Evolutionary conservation across 208 protist genomes (phyloP).

Genomic region (Acanthamoeba lenticulata): DNA sequence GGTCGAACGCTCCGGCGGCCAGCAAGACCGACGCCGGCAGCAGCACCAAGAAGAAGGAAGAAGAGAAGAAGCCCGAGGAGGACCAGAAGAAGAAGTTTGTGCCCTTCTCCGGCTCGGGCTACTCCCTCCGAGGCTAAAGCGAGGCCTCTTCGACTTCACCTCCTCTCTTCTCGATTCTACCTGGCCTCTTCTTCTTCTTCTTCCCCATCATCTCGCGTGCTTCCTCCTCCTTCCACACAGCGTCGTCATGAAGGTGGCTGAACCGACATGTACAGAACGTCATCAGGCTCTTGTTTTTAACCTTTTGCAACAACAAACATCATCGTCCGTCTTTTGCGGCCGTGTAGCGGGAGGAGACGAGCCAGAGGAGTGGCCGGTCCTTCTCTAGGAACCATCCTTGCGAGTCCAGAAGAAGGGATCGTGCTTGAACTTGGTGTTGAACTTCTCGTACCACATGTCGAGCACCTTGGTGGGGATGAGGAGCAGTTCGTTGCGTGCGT

Average conservation of each 20-base stretch:
- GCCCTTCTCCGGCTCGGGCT: constrained; percentile 39
- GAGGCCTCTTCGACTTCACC: background rate
- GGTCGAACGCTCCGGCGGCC: background rate
- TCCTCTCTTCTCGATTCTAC: too few relatives aligned
- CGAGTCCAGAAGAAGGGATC: constrained; percentile 64
- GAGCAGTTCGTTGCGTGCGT: constrained; percentile 31
- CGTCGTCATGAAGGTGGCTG: background rate
- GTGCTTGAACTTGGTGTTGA: constrained; percentile 30
- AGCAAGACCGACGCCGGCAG: background rate
- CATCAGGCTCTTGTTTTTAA: background rate
- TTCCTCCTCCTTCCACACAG: background rate
- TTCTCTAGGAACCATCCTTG: background rate
- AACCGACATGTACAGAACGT: constrained; percentile 14
- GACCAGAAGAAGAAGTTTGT: constrained; percentile 38
- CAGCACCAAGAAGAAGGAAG: constrained; percentile 5
- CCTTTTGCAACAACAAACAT: background rate
- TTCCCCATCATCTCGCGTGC: background rate
- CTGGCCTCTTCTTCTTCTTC: too few relatives aligned
- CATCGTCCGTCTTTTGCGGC: background rate
- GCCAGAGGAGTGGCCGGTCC: background rate
- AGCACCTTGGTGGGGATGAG: constrained; percentile 65
- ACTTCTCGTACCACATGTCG: constrained; percentile 68
- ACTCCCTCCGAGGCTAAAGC: constrained; percentile 43
- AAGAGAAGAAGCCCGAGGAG: background rate
- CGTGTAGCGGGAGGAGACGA: background rate